Conservation (phyloP, 306 rosid species). For the Prunus campanulata region DNA sequence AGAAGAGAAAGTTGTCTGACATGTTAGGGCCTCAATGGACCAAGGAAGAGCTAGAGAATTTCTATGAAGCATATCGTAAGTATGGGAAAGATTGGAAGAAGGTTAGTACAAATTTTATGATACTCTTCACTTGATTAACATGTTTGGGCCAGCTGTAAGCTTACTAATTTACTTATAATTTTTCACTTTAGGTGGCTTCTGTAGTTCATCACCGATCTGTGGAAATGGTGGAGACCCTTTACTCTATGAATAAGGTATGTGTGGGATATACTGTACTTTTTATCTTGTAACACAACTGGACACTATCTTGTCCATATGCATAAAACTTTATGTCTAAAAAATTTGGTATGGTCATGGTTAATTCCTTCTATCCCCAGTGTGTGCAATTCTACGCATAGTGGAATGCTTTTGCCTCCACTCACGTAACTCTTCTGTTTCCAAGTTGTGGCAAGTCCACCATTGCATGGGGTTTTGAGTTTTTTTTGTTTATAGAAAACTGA, state of each 20-base stretch:
- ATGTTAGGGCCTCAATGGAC: slow-evolving; percentile 95
- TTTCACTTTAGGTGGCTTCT: slow-evolving; percentile 62
- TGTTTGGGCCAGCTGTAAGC: neutral
- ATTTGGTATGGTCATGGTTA: neutral
- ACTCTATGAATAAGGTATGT: slow-evolving; percentile 76
- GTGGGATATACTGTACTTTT: slow-evolving; percentile 10
- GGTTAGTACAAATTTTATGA: slow-evolving; percentile 46
- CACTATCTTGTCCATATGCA: neutral
- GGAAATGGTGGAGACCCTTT: slow-evolving; percentile 95
- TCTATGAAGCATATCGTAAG: slow-evolving; percentile 86
- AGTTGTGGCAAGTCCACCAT: slow-evolving; percentile 5
- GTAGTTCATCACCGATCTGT: slow-evolving; percentile 61
- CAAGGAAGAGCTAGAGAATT: slow-evolving; percentile 67
- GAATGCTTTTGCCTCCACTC: neutral
- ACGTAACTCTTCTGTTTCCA: neutral
- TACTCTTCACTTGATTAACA: slow-evolving; percentile 8
- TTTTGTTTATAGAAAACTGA: neutral
- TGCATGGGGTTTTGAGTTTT: neutral
- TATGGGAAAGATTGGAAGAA: slow-evolving; percentile 94
- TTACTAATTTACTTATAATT: neutral
- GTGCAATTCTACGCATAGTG: neutral
- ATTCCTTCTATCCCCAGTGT: neutral
- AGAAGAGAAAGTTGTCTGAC: slow-evolving; percentile 92
- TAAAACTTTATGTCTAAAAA: neutral
- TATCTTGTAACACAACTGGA: neutral